Percentiles rank a stretch among this genome's conserved stretches.
Conservation (phyloP, 345 rosid species). For the Cardiospermum halicacabum region DNA sequence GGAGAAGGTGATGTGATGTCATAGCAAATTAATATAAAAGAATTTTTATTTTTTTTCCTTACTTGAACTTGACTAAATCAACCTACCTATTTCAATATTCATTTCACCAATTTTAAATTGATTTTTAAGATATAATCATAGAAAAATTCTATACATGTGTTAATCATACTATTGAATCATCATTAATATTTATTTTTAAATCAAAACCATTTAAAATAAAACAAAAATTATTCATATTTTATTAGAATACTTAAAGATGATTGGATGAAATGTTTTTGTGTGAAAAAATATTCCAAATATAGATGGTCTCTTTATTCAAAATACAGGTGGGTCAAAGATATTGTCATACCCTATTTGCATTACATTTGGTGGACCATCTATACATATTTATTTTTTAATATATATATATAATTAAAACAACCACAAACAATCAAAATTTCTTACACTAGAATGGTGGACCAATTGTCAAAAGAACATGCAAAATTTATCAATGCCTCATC, state of each 20-base stretch:
- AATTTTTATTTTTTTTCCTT: slow-evolving; percentile 6
- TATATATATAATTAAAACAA: slow-evolving; percentile 21
- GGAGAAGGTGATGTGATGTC: slow-evolving; percentile 45
- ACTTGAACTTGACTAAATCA: slow-evolving; percentile 21
- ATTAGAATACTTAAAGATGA: too few species aligned
- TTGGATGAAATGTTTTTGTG: too few species aligned
- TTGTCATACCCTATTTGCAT: slow-evolving; percentile 23
- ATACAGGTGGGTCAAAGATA: slow-evolving; percentile 47
- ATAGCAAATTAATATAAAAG: slow-evolving; percentile 34
- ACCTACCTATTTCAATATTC: slow-evolving; percentile 25
- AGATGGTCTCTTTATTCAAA: slow-evolving; percentile 43
- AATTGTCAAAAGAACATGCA: background rate
- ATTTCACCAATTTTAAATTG: background rate
- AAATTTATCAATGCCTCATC: background rate
- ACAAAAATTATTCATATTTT: too few species aligned
- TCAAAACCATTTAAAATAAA: too few species aligned
- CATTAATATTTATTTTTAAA: too few species aligned
- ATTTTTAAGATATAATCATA: background rate
- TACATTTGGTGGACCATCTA: slow-evolving; percentile 20
- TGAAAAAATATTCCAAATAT: slow-evolving; percentile 5
- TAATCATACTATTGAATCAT: too few species aligned
- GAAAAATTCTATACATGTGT: too few species aligned
- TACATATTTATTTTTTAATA: background rate
- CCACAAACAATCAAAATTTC: slow-evolving; percentile 15
- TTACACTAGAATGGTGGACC: slow-evolving; percentile 15